Conservation (phyloP, 2,329 filamentous ascomycete genomes). For the Phialophora macrospora region DNA sequence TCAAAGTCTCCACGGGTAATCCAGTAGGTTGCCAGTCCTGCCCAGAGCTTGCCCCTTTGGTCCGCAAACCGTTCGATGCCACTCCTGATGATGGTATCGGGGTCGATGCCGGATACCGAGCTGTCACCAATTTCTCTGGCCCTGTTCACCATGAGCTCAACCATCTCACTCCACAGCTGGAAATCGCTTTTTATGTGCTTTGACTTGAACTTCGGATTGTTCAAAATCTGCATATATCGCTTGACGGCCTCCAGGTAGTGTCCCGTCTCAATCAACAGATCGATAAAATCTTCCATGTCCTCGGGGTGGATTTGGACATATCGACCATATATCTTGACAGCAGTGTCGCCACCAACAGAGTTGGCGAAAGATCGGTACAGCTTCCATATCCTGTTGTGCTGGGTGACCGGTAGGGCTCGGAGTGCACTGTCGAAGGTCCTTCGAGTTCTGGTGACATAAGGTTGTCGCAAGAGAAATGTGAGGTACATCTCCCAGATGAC, state of each 20-base stretch:
- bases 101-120: conserved; percentile 81
- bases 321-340: conserved; percentile 88
- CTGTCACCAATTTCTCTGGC: conserved; percentile 83
- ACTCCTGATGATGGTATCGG: conserved; percentile 89
- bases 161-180: conserved; percentile 97
- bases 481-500: conserved; percentile 98
- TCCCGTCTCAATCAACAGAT: conserved; percentile 78
- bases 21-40: conserved; percentile 94
- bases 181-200: conserved; percentile 94
- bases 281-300: conserved; percentile 92
- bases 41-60: conserved; percentile 93
- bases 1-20: conserved; percentile 92
- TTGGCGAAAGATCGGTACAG: conserved; percentile 90
- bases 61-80: conserved; percentile 90
- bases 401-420: conserved; percentile 87
- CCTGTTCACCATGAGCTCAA: conserved; percentile 89
- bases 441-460: conserved; percentile 84
- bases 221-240: conserved; percentile 88
- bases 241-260: conserved; percentile 90
- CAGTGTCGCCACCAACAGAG: conserved; percentile 85
- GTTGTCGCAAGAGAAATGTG: conserved; percentile 84
- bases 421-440: conserved; percentile 90
- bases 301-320: conserved; percentile 98
- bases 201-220: conserved; percentile 87
- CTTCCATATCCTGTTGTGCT: conserved; percentile 94